A percentile compares a stretch with the other conserved stretches of the same genome.
Conservation (phyloP, 208 protist species). For the Leishmania guyanensis region DNA sequence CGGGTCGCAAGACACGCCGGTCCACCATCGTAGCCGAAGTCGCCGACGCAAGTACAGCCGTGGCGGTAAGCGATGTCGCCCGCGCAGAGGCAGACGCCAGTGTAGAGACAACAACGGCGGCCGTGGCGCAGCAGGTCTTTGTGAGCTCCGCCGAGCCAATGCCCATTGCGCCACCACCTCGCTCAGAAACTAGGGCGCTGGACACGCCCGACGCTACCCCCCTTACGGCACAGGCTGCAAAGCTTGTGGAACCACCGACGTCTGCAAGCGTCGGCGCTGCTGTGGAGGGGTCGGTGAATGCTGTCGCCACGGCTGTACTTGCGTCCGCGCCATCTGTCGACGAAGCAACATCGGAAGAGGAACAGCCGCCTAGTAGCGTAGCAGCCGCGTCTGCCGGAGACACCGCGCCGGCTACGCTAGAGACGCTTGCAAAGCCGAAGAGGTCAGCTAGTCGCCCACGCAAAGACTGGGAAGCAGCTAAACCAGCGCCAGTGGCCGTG, state of each 20-base stretch:
- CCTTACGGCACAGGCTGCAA: neutral
- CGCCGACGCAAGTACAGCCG: neutral
- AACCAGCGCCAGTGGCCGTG: neutral
- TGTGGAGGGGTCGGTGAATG: neutral
- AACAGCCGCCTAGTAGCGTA: neutral
- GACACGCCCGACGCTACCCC: neutral
- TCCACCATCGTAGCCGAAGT: neutral
- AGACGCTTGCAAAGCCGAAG: neutral
- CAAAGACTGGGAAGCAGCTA: neutral
- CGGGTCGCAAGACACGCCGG: constrained; percentile 17
- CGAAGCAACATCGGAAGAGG: neutral
- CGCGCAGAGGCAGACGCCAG: neutral
- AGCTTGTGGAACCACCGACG: constrained; percentile 6
- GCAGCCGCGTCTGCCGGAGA: neutral
- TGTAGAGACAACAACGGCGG: neutral
- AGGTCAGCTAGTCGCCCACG: neutral
- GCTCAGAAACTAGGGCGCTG: neutral
- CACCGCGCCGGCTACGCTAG: neutral
- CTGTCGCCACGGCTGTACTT: neutral
- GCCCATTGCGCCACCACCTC: neutral
- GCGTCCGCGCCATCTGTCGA: neutral
- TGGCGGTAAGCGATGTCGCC: neutral
- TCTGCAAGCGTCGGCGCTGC: neutral
- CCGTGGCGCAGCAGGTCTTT: constrained; percentile 23
- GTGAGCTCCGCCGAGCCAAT: constrained; percentile 9